Evolutionary conservation across 495 filamentous ascomycete genomes (phyloP), one percentile per base, ranked within the genome.

Genomic region (Bacidia rubella): DNA sequence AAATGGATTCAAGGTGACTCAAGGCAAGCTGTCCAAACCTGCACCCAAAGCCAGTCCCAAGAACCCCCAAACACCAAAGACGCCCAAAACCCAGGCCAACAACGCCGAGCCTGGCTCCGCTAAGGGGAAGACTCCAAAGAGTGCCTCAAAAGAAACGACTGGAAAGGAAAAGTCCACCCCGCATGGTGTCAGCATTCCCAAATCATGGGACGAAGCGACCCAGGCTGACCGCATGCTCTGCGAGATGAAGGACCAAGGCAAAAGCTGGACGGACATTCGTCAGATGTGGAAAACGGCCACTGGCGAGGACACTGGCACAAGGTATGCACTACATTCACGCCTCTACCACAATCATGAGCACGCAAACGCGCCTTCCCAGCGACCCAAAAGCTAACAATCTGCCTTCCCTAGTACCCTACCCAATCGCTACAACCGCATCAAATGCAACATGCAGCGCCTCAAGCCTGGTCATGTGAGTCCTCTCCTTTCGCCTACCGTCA

Each of bases 211-310:
- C 0, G 40, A 51, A 0, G 59, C 59, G 1, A 50, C 43, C 19
- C 26, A 52, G 10, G 55, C 55, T 2, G 60, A 62, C 21, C 54
- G 48, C n/a, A 56, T 53, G 53, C 45, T 62, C 9, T 29, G 53
- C 32, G 15, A 44, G 3, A 53, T 61, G 49, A 61, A 59, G 43
- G 42, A 53, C 17, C 21, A 47, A 2, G 59, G 59, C 2, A 20
- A 27, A 7, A 17, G 12, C 1, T 62, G 60, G 60, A 23, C 11
- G 0, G 44, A 51, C 9, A 62, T 62, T 12, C 47, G 55, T 0
- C 42, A 23, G 1, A 42, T 23, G 19, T 62, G 53, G 49, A 27
- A 51, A 15, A 24, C 38, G 12, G 51, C 41, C 29, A 62, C 59
- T 9, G 60, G 60, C 1, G 25, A 46, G 3, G 54, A 54, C 10